Conservation (phyloP, 2,329 filamentous ascomycete genomes). For the Dendryphion nanum region DNA sequence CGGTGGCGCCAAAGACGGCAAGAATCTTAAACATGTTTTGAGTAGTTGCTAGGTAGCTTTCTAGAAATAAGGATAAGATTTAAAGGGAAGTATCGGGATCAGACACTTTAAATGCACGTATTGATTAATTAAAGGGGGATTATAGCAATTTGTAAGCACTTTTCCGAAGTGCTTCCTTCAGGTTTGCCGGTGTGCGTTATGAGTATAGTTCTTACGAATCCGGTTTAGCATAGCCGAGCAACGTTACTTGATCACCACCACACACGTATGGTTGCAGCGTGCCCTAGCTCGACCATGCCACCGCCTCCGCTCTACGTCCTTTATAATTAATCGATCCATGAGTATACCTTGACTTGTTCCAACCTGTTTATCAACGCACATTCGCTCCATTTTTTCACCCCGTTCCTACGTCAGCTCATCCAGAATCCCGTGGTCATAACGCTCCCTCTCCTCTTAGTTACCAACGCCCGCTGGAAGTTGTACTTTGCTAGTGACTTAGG, state of each 20-base stretch:
- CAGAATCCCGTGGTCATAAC: conserved; percentile 13
- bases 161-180: neutral
- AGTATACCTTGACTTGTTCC: no score
- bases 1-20: conserved; percentile 53
- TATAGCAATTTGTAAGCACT: conserved; percentile 7
- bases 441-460: conserved; percentile 15
- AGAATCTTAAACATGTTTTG: conserved; percentile 15
- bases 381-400: no score
- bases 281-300: no score
- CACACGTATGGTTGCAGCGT: no score
- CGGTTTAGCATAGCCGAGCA: neutral
- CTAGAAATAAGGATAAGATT: neutral
- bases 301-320: no score
- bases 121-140: neutral
- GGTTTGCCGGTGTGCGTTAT: neutral
- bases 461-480: conserved; percentile 14
- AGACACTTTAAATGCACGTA: neutral
- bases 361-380: no score
- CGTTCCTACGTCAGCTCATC: conserved; percentile 13
- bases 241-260: no score
- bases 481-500: conserved; percentile 15
- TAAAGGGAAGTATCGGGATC: neutral
- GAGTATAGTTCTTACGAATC: no score
- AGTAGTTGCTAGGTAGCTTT: neutral
- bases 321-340: no score